Evolutionary conservation across 1,284 basidiomycete species (phyloP).

Genomic region (Farysia itapuensis): DNA sequence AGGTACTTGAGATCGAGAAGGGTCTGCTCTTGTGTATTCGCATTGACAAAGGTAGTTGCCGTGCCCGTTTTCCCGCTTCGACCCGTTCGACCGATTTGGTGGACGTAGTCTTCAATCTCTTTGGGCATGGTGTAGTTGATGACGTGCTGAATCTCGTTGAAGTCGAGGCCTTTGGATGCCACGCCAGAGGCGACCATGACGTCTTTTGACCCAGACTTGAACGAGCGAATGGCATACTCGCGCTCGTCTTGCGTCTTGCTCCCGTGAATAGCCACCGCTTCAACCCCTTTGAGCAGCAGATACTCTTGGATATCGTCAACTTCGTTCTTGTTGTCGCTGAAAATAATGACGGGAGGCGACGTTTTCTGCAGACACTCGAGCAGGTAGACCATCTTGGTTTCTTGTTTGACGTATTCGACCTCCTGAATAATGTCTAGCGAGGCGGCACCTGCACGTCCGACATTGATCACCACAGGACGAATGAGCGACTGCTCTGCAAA

Average conservation of each 20-base stretch:
- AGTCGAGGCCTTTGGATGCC: constrained; percentile 96
- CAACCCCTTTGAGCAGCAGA: constrained; percentile 90
- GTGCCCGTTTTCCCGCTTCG: constrained; percentile 97
- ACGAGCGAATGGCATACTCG: constrained; percentile 95
- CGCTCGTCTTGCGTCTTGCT: constrained; percentile 97
- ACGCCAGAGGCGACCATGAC: constrained; percentile 99
- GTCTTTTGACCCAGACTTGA: constrained; percentile 94
- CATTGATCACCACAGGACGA: constrained; percentile 90
- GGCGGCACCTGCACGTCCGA: constrained; percentile 95
- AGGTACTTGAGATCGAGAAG: constrained; percentile 95
- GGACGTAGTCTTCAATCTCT: constrained; percentile 76
- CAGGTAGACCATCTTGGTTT: constrained; percentile 98
- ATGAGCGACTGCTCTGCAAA: constrained; percentile 95
- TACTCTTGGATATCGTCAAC: constrained; percentile 99
- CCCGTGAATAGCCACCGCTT: constrained; percentile 97
- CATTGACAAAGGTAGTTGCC: constrained; percentile 99
- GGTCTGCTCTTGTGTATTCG: constrained; percentile 93
- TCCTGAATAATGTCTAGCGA: constrained; percentile 95
- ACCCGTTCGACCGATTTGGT: constrained; percentile 97
- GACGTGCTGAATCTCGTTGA: constrained; percentile 96
- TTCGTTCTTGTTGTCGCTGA: constrained; percentile 99
- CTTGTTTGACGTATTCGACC: constrained; percentile 98
- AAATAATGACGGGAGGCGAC: constrained; percentile 94
- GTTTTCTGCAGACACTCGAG: constrained; percentile 98
- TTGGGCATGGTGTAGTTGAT: constrained; percentile 99